These are phyloP conservation scores for Mycena chlorophos DNA, from an alignment of 768 basidiomycete species.

Conservation along the genomic window DNA sequence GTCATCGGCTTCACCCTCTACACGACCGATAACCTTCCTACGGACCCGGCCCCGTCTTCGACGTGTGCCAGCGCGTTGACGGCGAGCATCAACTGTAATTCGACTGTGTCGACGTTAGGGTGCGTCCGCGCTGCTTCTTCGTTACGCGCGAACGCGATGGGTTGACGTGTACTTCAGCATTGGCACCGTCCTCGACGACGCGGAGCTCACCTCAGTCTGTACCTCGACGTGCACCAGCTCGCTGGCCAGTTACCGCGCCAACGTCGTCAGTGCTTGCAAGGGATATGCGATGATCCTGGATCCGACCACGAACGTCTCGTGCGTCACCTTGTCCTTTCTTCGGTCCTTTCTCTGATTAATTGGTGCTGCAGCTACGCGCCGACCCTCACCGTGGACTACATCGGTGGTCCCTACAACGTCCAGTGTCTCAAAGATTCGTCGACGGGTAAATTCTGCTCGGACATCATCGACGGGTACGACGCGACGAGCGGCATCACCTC, in stretches of 20 bases:
- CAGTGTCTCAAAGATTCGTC: slow-evolving; percentile 27
- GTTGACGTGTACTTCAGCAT: background rate
- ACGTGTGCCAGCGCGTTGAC: slow-evolving; percentile 7
- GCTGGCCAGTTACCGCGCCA: slow-evolving; percentile 9
- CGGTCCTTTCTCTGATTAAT: too few species aligned
- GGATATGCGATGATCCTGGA: background rate
- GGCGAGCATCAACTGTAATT: slow-evolving; percentile 8
- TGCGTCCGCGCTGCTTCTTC: background rate
- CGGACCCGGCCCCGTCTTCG: background rate
- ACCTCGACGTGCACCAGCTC: slow-evolving; percentile 9
- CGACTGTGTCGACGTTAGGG: slow-evolving; percentile 8
- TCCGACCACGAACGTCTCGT: slow-evolving; percentile 2
- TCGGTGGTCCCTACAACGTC: slow-evolving; percentile 25
- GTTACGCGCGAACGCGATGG: background rate
- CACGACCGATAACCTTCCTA: slow-evolving; percentile 2
- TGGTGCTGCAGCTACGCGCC: too few species aligned
- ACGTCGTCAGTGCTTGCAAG: background rate
- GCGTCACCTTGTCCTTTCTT: too few species aligned
- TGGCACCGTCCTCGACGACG: background rate
- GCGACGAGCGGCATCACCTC: slow-evolving; percentile 21
- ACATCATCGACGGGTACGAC: slow-evolving; percentile 19
- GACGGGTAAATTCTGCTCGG: slow-evolving; percentile 19
- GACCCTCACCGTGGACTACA: slow-evolving; percentile 24
- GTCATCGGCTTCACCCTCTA: slow-evolving; percentile 3
- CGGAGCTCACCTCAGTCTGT: slow-evolving; percentile 1